Conservation (phyloP, 768 basidiomycete genomes). For the Cytidiella melzeri region DNA sequence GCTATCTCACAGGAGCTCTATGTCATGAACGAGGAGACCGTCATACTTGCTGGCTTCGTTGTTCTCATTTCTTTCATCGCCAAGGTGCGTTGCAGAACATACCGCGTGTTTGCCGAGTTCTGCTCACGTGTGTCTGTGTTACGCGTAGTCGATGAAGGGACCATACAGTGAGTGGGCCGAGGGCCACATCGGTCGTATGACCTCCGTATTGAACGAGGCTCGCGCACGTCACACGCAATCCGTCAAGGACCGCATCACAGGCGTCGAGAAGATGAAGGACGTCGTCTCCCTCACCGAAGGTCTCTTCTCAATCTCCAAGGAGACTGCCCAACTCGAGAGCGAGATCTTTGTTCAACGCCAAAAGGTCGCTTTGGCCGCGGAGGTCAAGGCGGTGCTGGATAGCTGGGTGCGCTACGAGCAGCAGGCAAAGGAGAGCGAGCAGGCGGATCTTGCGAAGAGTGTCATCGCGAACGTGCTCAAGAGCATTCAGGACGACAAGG, state of each 20-base stretch:
- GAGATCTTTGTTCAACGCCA: conserved; percentile 89
- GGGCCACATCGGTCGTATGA: conserved; percentile 80
- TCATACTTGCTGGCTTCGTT: conserved; percentile 78
- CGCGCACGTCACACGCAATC: conserved; percentile 88
- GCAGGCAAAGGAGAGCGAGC: conserved; percentile 93
- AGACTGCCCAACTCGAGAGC: conserved; percentile 87
- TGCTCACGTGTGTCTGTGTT: background rate
- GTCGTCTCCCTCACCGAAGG: conserved; percentile 86
- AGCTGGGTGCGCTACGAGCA: conserved; percentile 98
- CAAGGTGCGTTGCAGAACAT: conserved; percentile 44
- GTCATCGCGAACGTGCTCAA: conserved; percentile 88
- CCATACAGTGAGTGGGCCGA: conserved; percentile 94
- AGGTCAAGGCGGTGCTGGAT: conserved; percentile 93
- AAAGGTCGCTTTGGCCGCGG: conserved; percentile 77
- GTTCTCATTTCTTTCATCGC: conserved; percentile 80
- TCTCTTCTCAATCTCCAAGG: conserved; percentile 93
- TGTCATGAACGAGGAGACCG: conserved; percentile 94
- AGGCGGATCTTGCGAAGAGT: conserved; percentile 81
- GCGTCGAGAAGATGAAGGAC: conserved; percentile 92
- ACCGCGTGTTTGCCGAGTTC: background rate
- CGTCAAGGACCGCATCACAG: conserved; percentile 87
- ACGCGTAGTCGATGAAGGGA: conserved; percentile 59
- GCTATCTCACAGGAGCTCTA: conserved; percentile 98
- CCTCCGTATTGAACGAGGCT: conserved; percentile 70
- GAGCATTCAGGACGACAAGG: conserved; percentile 79